Conservation (phyloP, 768 basidiomycete genomes). For the Xanthoconium stramineum region DNA sequence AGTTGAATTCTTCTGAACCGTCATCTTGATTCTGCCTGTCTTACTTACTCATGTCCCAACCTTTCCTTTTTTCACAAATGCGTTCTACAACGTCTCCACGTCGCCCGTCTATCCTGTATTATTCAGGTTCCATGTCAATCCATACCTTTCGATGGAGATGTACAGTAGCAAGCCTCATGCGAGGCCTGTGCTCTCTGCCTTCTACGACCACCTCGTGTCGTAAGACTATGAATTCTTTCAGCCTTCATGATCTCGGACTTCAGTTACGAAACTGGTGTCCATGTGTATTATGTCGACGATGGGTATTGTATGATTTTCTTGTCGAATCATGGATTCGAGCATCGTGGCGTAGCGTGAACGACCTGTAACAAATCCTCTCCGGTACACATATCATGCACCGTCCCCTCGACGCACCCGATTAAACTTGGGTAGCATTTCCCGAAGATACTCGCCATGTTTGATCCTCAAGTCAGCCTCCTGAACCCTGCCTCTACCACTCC, state of each 20-base stretch:
- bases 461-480: constrained; percentile 80
- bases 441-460: constrained; percentile 89
- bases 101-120: background rate
- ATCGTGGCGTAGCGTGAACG: background rate
- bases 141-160: constrained; percentile 50
- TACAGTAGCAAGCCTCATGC: constrained; percentile 11
- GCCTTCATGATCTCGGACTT: too few relatives aligned
- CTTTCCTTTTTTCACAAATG: background rate
- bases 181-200: constrained; percentile 10
- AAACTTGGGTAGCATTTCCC: constrained; percentile 90
- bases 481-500: constrained; percentile 82
- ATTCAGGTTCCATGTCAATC: constrained; percentile 22
- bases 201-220: constrained; percentile 12
- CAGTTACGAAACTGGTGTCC: too few relatives aligned
- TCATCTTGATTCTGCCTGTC: background rate
- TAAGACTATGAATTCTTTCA: background rate
- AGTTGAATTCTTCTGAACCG: constrained; percentile 11
- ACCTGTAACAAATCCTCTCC: background rate
- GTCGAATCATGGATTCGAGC: background rate
- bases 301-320: background rate
- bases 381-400: constrained; percentile 35
- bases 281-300: background rate
- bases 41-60: background rate
- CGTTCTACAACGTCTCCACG: background rate
- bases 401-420: constrained; percentile 68